Base-by-base conservation (phyloP, 257 asterid species). In the Solanum chiquidenum region DNA sequence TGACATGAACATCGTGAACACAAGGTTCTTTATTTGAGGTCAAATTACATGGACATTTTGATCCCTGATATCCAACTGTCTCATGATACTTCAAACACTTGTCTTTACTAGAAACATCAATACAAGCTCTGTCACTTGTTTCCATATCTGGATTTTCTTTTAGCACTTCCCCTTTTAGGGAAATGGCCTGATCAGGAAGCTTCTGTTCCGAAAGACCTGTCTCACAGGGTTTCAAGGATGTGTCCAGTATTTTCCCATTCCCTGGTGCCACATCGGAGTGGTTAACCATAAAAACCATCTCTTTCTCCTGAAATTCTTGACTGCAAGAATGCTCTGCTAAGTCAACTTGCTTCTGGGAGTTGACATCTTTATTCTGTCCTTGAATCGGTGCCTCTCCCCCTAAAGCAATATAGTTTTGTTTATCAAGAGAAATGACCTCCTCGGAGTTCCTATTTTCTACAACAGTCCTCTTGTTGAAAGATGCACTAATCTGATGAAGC, bases 251-350 rank as follows among this genome's bases (percentile, higher is more conserved):
- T 86, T 74, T 71, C 86, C 33, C 62, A 55, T 80, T 34, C 27
- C 46, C 87, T 29, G 90, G 85, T n/a, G 88, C 87, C 64, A 82
- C 40, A 88, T 86, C 84, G 37, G 86, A 74, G 89, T 83, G 84
- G 55, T 86, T 86, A 86, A 87, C 90, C 23, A 68, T 34, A 46
- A 91, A 90, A 90, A 92, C 69, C 84, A 94, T 90, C 94, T 91
- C 94, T 87, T 92, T 94, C 87, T 93, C 97, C 88, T 91, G 93
- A 86, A 89, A 88, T 29, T 87, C 87, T 69, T 21, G 85, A 60
- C 62, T 27, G 38, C 79, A 64, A 42, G 89, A 85, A 58, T 86
- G 49, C 35, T 85, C 88, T 14, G 31, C 46, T 4, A 55, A 77
- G 86, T 89, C 87, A 10, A 58, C 84, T 87, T 87, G 89, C 33